Conservation (phyloP, 106 monocot genomes). For the Triglochin maritima region DNA sequence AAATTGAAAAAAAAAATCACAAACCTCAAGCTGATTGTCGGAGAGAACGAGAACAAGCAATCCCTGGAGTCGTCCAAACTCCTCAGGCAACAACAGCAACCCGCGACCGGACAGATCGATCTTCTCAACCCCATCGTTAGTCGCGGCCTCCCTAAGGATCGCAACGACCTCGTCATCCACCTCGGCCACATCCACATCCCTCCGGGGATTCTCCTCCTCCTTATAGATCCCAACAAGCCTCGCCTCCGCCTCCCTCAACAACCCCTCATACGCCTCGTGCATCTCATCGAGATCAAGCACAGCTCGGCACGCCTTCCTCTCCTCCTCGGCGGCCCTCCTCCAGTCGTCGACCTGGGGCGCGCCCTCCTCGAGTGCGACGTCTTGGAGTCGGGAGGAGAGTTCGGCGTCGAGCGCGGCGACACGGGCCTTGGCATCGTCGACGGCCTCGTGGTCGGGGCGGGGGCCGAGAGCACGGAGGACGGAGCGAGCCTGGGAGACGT, state of each 20-base stretch:
- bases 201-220: not conserved
- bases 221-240: conserved; percentile 54
- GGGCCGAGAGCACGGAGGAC: conserved; percentile 26
- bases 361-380: not conserved
- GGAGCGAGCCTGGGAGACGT: conserved; percentile 25
- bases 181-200: conserved; percentile 11
- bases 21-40: conserved; percentile 72
- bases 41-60: conserved; percentile 57
- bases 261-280: conserved; percentile 60
- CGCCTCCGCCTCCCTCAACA: conserved; percentile 75
- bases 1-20: not conserved
- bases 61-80: conserved; percentile 50
- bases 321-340: conserved; percentile 12
- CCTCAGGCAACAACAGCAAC: conserved; percentile 70
- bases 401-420: conserved; percentile 16
- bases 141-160: conserved; percentile 32
- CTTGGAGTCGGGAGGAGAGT: conserved; percentile 5
- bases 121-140: conserved; percentile 33
- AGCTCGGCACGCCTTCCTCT: conserved; percentile 21
- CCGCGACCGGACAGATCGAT: conserved; percentile 42
- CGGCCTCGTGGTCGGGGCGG: conserved; percentile 39
- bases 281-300: conserved; percentile 70
- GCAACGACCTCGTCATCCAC: conserved; percentile 56
- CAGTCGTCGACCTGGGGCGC: not conserved
- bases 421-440: conserved; percentile 19